phyloP scores from a whole-genome alignment of 192 early-diverging fungal genomes.

The Backusella liffmaniae region DNA sequence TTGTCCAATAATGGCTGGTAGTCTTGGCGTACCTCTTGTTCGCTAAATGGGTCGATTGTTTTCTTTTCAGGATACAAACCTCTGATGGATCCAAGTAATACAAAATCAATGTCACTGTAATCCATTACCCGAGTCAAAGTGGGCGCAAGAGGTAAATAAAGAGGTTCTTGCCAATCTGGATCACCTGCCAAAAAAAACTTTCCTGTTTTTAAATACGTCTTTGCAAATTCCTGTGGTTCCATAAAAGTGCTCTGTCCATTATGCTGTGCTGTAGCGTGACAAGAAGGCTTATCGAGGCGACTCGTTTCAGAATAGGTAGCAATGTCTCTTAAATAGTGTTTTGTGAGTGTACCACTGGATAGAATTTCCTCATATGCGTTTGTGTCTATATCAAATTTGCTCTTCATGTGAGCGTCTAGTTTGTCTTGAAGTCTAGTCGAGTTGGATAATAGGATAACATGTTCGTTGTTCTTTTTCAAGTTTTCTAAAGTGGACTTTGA shows the following conservation, averaged over 20 bases:
- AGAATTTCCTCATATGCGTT: conserved; percentile 20
- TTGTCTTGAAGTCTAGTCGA: conserved; percentile 18
- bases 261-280: conserved; percentile 14
- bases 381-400: conserved; percentile 11
- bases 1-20: conserved; percentile 21
- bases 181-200: conserved; percentile 22
- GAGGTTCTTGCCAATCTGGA: conserved; percentile 18
- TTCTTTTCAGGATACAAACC: not conserved
- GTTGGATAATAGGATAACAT: conserved; percentile 31
- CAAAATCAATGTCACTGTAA: conserved; percentile 23
- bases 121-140: conserved; percentile 4
- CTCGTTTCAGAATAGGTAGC: not conserved
- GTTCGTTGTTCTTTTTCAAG: not conserved
- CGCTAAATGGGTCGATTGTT: not conserved
- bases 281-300: not conserved
- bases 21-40: conserved; percentile 14
- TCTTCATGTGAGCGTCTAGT: conserved; percentile 1
- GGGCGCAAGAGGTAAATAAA: conserved; percentile 18
- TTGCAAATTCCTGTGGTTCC: conserved; percentile 12
- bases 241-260: not conserved
- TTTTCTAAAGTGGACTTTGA: conserved; percentile 7
- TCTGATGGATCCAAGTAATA: conserved; percentile 22
- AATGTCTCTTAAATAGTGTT: conserved; percentile 21
- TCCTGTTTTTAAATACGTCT: conserved; percentile 16
- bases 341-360: conserved; percentile 28